Evolutionary conservation across 805 yeast genomes (phyloP), one percentile per base, ranked within the genome.

Genomic region (Barnettozyma botsteinii): DNA sequence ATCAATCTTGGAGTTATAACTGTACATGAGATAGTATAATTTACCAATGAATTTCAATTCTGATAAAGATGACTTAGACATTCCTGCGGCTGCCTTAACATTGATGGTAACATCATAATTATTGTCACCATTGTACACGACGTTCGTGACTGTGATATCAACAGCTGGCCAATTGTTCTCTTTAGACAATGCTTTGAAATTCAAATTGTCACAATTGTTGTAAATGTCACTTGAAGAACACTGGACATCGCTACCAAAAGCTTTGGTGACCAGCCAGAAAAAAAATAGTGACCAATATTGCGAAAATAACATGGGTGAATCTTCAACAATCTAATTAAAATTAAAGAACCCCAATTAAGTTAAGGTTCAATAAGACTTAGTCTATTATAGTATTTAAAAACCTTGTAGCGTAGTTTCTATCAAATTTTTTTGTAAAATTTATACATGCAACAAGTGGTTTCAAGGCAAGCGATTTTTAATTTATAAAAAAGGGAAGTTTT

Each of bases 11-110:
- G 19, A 13, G 37, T 41, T 47, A 8, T 20, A 37, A 17, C 42
- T 35, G 39, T 37, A 47, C 33, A 47, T 25, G 13, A 33, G 25
- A 19, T 38, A 17, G 23, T n/a, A 8, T 5, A 38, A 5, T 3
- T 30, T 34, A 17, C 48, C 48, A 34, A 41, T 43, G 22, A 48
- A 30, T 29, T 43, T 48, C 31, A 48, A n/a, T 17, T 46, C 50
- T 5, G 39, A 27, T 10, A 48, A 30, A 3, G 48, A 34, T 7
- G 18, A 8, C 34, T 31, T 28, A 17, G 40, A 26, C 44, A 46
- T 39, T 4, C 38, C 28, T 4, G 25, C 34, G 10, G 31, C 38
- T 5, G 42, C 37, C 17, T 33, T 28, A 32, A 41, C 42, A 5
- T 23, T 18, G 18, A 48, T 35, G 11, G 38, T 40, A 31, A 41